phyloP scores from a whole-genome alignment of 495 filamentous ascomycete genomes.

The Neurospora sp. region DNA sequence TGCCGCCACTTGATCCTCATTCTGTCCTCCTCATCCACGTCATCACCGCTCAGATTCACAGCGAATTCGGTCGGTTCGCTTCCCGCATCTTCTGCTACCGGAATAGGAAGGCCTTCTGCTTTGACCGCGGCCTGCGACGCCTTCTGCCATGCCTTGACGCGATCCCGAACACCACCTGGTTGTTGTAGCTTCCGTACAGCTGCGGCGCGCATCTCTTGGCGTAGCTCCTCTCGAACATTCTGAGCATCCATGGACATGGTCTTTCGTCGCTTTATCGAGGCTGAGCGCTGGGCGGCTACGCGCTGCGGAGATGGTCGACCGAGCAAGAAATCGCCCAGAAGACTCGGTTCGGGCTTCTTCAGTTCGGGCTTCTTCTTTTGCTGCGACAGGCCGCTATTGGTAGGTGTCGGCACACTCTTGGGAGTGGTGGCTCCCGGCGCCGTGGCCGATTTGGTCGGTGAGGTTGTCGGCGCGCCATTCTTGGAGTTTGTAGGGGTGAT shows the following conservation, averaged over 20 bases:
- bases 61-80: constrained; percentile 36
- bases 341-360: constrained; percentile 27
- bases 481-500: constrained; percentile 11
- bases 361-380: constrained; percentile 22
- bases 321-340: constrained; percentile 44
- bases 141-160: constrained; percentile 73
- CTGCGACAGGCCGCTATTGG: constrained; percentile 14
- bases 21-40: constrained; percentile 41
- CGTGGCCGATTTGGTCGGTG: constrained; percentile 15
- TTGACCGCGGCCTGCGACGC: constrained; percentile 46
- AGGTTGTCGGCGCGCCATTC: constrained; percentile 17
- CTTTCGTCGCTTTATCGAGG: constrained; percentile 27
- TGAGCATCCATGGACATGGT: constrained; percentile 30
- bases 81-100: constrained; percentile 28
- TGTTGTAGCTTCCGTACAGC: constrained; percentile 36
- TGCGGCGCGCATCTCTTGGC: constrained; percentile 41
- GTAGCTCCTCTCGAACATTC: constrained; percentile 27
- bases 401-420: constrained; percentile 30
- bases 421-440: constrained; percentile 20
- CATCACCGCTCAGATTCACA: constrained; percentile 33
- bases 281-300: constrained; percentile 27
- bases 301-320: constrained; percentile 41
- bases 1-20: constrained; percentile 36
- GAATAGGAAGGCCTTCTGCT: constrained; percentile 19
- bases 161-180: constrained; percentile 48